Evolutionary conservation across 2,329 filamentous ascomycete genomes (phyloP).

Genomic region (Calonectria leucothoes): DNA sequence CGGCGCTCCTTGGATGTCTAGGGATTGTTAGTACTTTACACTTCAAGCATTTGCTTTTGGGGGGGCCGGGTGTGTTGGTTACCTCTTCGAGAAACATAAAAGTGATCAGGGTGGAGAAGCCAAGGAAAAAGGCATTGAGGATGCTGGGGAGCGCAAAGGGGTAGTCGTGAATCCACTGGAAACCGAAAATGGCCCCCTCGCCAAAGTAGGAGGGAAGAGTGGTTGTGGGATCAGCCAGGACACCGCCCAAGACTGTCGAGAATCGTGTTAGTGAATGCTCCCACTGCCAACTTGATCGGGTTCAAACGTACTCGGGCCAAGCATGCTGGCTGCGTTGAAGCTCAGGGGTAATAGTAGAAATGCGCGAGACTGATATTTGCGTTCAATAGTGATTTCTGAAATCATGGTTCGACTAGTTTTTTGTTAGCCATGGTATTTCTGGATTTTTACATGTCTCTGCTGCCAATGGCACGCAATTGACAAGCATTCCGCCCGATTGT

Average conservation of each 20-base stretch:
- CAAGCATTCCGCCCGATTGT: background rate
- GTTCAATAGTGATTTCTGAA: constrained; percentile 60
- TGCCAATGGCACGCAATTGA: background rate
- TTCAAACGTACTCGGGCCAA: constrained; percentile 54
- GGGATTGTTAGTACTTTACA: no score
- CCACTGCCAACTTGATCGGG: background rate
- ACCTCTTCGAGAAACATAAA: constrained; percentile 76
- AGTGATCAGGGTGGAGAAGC: constrained; percentile 64
- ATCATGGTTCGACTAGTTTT: constrained; percentile 57
- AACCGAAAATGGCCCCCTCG: constrained; percentile 67
- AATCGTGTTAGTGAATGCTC: constrained; percentile 2
- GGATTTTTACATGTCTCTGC: background rate
- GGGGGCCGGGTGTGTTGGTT: constrained; percentile 22
- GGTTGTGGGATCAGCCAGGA: constrained; percentile 73
- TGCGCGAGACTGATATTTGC: constrained; percentile 60
- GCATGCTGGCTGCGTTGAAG: constrained; percentile 59
- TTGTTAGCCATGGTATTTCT: constrained; percentile 1
- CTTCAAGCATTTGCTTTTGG: no score
- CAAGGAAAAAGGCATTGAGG: constrained; percentile 71
- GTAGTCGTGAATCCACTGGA: constrained; percentile 72
- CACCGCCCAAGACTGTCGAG: constrained; percentile 68
- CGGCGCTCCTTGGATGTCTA: constrained; percentile 61
- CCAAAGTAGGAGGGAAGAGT: constrained; percentile 74
- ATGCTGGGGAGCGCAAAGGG: constrained; percentile 79
- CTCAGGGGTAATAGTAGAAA: constrained; percentile 61